Evolutionary conservation across 1,284 basidiomycete genomes (phyloP).

Genomic region (Trametes polyzona): DNA sequence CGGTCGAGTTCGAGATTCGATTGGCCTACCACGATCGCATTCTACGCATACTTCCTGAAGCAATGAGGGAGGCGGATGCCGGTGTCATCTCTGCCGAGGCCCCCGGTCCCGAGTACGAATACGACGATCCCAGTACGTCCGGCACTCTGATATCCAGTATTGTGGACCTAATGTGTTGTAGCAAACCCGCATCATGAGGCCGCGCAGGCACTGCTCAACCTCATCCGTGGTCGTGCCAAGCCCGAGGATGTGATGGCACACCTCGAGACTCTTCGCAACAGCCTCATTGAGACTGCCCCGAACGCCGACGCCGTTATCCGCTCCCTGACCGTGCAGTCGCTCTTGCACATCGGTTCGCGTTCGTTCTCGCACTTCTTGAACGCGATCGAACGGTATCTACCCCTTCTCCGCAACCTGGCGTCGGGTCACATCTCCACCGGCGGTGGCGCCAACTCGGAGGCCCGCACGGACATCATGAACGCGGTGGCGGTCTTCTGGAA

Average conservation of each 20-base stretch:
- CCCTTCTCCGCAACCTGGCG: conserved; percentile 79
- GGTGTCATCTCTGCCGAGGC: conserved; percentile 73
- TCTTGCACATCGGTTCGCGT: conserved; percentile 90
- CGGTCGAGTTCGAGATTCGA: conserved; percentile 90
- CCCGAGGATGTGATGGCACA: conserved; percentile 81
- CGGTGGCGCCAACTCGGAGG: conserved; percentile 53
- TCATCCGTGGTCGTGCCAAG: conserved; percentile 79
- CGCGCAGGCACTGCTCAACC: conserved; percentile 80
- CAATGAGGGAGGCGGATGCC: conserved; percentile 71
- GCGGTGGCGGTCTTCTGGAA: conserved; percentile 82
- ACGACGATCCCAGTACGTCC: conserved; percentile 63
- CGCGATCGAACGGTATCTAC: conserved; percentile 96
- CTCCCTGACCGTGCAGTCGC: conserved; percentile 86
- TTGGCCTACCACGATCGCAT: conserved; percentile 95
- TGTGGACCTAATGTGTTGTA: conserved; percentile 33
- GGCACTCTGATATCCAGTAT: background rate
- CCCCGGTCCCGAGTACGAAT: conserved; percentile 85
- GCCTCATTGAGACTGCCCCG: conserved; percentile 59
- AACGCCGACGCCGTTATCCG: conserved; percentile 73
- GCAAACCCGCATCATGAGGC: conserved; percentile 79
- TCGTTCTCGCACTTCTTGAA: conserved; percentile 99
- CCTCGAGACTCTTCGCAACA: conserved; percentile 70
- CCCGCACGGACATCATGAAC: conserved; percentile 72
- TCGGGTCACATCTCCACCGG: conserved; percentile 42
- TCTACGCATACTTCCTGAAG: conserved; percentile 84